Evolutionary conservation across 805 yeast genomes (phyloP).

Genomic region (Candida adriatica): DNA sequence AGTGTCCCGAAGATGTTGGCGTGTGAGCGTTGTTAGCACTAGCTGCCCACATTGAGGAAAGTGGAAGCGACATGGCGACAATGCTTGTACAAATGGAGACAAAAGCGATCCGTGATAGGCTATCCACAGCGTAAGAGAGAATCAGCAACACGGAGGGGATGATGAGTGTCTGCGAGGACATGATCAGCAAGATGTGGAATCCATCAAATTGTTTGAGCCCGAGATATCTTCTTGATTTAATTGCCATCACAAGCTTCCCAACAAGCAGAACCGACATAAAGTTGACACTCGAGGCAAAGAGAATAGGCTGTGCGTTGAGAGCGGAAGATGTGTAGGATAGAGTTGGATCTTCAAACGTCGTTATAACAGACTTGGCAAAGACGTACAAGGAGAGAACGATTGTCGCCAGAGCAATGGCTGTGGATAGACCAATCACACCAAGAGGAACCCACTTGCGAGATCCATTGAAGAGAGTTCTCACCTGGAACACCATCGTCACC

Average conservation of each 20-base stretch:
- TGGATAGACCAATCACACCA: conserved; percentile 31
- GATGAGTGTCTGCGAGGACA: conserved; percentile 76
- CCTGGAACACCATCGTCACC: conserved; percentile 63
- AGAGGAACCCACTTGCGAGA: conserved; percentile 35
- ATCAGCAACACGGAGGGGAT: conserved; percentile 69
- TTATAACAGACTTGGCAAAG: conserved; percentile 37
- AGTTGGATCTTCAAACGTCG: conserved; percentile 24
- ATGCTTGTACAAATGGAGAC: conserved; percentile 51
- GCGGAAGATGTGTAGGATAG: conserved; percentile 29
- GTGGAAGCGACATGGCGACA: conserved; percentile 68
- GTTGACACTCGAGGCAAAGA: conserved; percentile 65
- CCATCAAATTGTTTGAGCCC: conserved; percentile 83
- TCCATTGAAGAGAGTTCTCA: conserved; percentile 60
- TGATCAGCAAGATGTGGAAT: conserved; percentile 71
- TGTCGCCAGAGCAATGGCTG: conserved; percentile 44
- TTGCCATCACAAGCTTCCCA: conserved; percentile 60
- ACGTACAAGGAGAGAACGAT: conserved; percentile 52
- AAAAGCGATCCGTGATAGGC: conserved; percentile 31
- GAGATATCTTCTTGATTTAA: conserved; percentile 61
- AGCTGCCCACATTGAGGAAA: conserved; percentile 86
- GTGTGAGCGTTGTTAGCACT: conserved; percentile 45
- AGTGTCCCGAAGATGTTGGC: conserved; percentile 33
- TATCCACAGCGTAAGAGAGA: conserved; percentile 38
- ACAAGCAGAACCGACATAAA: conserved; percentile 54
- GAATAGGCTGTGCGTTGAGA: conserved; percentile 47